Conservation (phyloP, 495 filamentous ascomycete genomes). For the Aspergillus nidulans region DNA sequence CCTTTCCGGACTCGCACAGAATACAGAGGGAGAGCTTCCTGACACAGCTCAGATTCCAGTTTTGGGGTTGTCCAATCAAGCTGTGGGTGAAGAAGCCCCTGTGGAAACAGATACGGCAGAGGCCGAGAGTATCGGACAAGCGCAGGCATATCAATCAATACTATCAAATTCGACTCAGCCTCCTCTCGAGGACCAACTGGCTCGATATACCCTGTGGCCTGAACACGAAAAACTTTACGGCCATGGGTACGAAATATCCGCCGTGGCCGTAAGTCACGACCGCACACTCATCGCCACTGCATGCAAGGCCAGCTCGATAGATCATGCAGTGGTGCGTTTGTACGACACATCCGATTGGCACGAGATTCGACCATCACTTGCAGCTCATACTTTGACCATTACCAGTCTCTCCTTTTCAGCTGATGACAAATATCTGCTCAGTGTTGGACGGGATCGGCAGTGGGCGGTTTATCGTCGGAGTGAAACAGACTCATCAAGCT, state of each 20-base stretch:
- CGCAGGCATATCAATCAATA: slow-evolving; percentile 19
- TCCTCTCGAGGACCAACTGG: slow-evolving; percentile 82
- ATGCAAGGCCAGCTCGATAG: slow-evolving; percentile 84
- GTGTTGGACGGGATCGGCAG: slow-evolving; percentile 85
- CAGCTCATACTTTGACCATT: slow-evolving; percentile 79
- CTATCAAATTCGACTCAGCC: slow-evolving; percentile 56
- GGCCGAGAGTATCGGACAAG: slow-evolving; percentile 21
- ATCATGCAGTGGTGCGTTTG: slow-evolving; percentile 90
- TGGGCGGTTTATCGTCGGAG: slow-evolving; percentile 73
- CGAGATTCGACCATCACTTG: slow-evolving; percentile 76
- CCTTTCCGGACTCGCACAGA: slow-evolving; percentile 57
- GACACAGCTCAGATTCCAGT: slow-evolving; percentile 92
- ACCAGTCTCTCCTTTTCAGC: slow-evolving; percentile 71
- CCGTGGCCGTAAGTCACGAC: slow-evolving; percentile 74
- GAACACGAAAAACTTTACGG: slow-evolving; percentile 97
- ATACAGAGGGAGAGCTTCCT: slow-evolving; percentile 51
- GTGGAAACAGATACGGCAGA: slow-evolving; percentile 49
- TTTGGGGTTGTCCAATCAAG: slow-evolving; percentile 94
- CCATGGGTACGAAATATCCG: slow-evolving; percentile 96
- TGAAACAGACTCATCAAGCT: slow-evolving; percentile 38
- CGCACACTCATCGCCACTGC: slow-evolving; percentile 80
- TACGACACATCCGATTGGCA: slow-evolving; percentile 85
- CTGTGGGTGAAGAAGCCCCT: slow-evolving; percentile 53
- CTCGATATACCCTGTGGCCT: slow-evolving; percentile 90
- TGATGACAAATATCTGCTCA: slow-evolving; percentile 71